Evolutionary conservation across 305 asterid species (phyloP), one percentile per base, ranked within the genome.

Genomic region (Plantago coronopus): DNA sequence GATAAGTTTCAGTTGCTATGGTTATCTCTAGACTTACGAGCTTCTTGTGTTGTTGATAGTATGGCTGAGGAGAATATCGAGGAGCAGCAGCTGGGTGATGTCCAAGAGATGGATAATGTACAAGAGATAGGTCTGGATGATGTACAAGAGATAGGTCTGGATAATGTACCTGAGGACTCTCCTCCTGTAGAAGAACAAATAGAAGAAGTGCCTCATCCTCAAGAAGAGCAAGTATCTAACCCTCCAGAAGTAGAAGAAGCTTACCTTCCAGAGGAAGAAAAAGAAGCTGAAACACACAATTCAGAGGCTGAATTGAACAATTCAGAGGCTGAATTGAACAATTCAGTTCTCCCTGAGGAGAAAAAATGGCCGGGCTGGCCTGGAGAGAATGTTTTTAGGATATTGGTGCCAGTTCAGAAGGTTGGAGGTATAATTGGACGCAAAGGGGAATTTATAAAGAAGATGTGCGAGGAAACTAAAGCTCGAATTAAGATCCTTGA

Each of bases 291-390:
- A 59, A 9, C 9, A 9, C 40, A 34, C 8, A 2, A 3, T 9
- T 34, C 40, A 34, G 40, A 34, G 40, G 40, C 40, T 34, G 40
- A 34, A 34, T 34, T 34, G 9, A 68, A 67, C 31, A 68, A 71
- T 63, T 59, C 70, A n/a, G n/a, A n/a, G 40, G 76, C 60, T 55
- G 65, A 44, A 16, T 63, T 66, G n/a, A n/a, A n/a, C n/a, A n/a
- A n/a, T n/a, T n/a, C n/a, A n/a, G n/a, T n/a, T n/a, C n/a, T n/a
- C n/a, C n/a, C n/a, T 49, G 88, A 73, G 73, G 88, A 72, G 70
- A 83, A 78, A 78, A 84, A 63, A 62, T 87, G 95, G 95, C 94
- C 94, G 63, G 95, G 95, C 59, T 87, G 95, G 95, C 95, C 95
- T n/a, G 94, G 95, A 63, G 95, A 87, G 62, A 87, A 84, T 61